phyloP scores from a whole-genome alignment of 768 basidiomycete species.

The Tylopilus felleus region DNA sequence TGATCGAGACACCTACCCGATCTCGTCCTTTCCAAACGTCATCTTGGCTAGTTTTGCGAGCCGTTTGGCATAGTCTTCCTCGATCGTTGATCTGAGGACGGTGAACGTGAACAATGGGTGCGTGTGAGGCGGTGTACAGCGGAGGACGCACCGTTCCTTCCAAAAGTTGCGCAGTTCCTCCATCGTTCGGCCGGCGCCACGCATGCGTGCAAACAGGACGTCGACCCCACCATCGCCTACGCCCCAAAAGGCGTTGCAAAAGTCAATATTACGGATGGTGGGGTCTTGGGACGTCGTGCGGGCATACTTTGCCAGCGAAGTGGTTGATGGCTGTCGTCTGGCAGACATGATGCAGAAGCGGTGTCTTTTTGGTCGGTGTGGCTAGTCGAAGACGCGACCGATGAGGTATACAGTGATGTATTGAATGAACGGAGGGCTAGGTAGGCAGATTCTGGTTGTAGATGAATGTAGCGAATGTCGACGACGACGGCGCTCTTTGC shows the following conservation, averaged over 20 bases:
- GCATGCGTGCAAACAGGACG: constrained; percentile 85
- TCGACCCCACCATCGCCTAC: constrained; percentile 83
- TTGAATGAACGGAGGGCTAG: neutral
- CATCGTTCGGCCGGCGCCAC: constrained; percentile 79
- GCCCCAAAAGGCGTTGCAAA: constrained; percentile 98
- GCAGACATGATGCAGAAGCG: constrained; percentile 52
- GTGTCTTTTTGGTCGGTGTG: constrained; percentile 10
- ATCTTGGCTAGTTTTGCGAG: constrained; percentile 74
- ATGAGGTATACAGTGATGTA: constrained; percentile 12
- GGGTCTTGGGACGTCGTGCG: constrained; percentile 46
- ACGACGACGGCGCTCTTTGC: neutral
- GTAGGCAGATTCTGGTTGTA: neutral
- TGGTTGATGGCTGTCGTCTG: constrained; percentile 76
- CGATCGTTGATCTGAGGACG: constrained; percentile 81
- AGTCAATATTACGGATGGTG: constrained; percentile 62
- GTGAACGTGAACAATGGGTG: too few species aligned
- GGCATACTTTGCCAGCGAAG: constrained; percentile 71
- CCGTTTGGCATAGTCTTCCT: constrained; percentile 93
- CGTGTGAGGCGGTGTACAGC: too few species aligned
- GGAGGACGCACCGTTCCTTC: constrained; percentile 79
- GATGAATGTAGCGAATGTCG: neutral
- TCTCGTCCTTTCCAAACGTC: constrained; percentile 82
- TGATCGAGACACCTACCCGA: constrained; percentile 63
- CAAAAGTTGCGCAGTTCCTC: constrained; percentile 87
- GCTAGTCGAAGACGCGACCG: constrained; percentile 14